phyloP scores from a whole-genome alignment of 768 basidiomycete genomes.

The Lactifluus pinguis region DNA sequence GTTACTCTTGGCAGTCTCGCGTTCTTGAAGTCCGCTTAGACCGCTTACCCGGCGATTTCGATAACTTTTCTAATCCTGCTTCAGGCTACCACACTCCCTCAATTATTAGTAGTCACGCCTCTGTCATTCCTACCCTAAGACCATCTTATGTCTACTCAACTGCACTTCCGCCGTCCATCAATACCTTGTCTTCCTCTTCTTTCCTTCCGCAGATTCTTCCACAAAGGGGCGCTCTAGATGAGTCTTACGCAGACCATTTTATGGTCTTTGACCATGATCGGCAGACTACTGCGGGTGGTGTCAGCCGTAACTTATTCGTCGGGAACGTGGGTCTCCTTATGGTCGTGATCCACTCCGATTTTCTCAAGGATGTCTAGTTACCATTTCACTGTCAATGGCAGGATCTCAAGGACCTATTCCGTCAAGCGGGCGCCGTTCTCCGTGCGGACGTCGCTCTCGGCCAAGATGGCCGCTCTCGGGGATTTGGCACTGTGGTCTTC shows the following conservation, averaged over 20 bases:
- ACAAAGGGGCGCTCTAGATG: slow-evolving; percentile 10
- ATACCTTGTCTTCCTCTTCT: slow-evolving; percentile 18
- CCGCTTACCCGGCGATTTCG: slow-evolving; percentile 43
- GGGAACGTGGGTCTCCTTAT: slow-evolving; percentile 61
- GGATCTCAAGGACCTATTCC: slow-evolving; percentile 93
- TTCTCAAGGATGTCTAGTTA: slow-evolving; percentile 39
- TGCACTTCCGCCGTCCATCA: slow-evolving; percentile 3
- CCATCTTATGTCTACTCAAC: neutral
- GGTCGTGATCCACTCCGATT: slow-evolving; percentile 14
- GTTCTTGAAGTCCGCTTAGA: slow-evolving; percentile 88
- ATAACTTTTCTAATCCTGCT: slow-evolving; percentile 11
- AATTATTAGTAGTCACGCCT: slow-evolving; percentile 7
- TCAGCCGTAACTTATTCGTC: slow-evolving; percentile 65
- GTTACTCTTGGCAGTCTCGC: slow-evolving; percentile 94
- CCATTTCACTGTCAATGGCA: slow-evolving; percentile 97
- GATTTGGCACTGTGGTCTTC: slow-evolving; percentile 89
- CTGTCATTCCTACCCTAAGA: slow-evolving; percentile 7
- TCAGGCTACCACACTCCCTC: slow-evolving; percentile 3
- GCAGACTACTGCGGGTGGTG: slow-evolving; percentile 22
- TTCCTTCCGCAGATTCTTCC: slow-evolving; percentile 12
- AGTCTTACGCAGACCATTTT: slow-evolving; percentile 18
- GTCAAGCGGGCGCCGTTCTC: slow-evolving; percentile 81
- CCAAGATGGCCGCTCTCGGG: slow-evolving; percentile 79
- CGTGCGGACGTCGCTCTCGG: slow-evolving; percentile 88
- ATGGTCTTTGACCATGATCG: slow-evolving; percentile 24